A percentile compares a stretch with the other conserved stretches of the same genome.
Conservation (phyloP, 2,329 filamentous ascomycete species). For the Diaporthe citrichinensis region DNA sequence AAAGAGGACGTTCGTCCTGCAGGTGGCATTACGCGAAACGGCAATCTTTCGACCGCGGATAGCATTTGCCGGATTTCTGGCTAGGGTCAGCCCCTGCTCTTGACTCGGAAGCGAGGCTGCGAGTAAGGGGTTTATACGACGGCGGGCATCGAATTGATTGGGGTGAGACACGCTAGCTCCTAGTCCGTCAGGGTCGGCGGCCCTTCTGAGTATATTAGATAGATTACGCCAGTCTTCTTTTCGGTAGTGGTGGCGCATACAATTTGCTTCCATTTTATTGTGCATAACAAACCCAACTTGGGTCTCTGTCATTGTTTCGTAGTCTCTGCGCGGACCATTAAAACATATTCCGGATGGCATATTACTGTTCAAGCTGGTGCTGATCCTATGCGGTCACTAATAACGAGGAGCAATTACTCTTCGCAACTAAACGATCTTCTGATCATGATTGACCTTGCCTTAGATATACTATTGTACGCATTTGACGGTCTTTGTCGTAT, state of each 20-base stretch:
- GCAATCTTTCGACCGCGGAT: neutral
- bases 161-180: conserved; percentile 20
- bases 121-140: neutral
- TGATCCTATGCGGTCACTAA: neutral
- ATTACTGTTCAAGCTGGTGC: neutral
- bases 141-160: conserved; percentile 14
- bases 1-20: neutral
- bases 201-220: neutral
- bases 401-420: too few species aligned
- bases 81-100: conserved; percentile 20
- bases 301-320: neutral
- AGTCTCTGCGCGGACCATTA: neutral
- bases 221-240: neutral
- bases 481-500: neutral
- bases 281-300: neutral
- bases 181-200: neutral
- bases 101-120: conserved; percentile 15
- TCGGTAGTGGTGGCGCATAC: neutral
- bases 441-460: neutral
- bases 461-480: neutral
- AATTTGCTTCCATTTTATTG: neutral
- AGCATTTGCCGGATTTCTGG: neutral
- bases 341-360: neutral
- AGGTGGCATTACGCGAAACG: neutral
- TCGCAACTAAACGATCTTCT: neutral